These are phyloP conservation scores for Cladosporium sp. DNA, from an alignment of 2,329 filamentous ascomycete species.

Conservation along the genomic window DNA sequence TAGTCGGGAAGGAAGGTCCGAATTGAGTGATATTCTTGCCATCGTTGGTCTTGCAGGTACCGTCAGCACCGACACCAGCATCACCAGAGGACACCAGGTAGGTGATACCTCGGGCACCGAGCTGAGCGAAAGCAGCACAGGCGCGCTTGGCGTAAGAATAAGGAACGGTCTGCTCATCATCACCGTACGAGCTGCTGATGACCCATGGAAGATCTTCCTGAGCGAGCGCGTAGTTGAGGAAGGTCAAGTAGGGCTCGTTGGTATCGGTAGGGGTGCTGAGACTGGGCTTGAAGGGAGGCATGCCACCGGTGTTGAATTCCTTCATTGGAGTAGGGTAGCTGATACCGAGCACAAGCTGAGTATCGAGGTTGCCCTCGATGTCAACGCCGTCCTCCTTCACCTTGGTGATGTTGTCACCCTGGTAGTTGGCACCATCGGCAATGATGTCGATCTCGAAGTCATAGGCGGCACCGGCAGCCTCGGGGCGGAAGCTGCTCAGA, in stretches of 20 bases:
- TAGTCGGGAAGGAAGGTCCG: constrained; percentile 42
- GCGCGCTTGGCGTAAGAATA: constrained; percentile 57
- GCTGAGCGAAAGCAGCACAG: constrained; percentile 60
- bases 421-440: constrained; percentile 50
- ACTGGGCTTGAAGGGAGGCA: constrained; percentile 50
- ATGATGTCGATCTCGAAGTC: constrained; percentile 57
- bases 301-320: constrained; percentile 59
- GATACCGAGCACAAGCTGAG: constrained; percentile 57
- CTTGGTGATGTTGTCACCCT: constrained; percentile 33
- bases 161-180: constrained; percentile 62
- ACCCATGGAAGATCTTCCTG: constrained; percentile 57
- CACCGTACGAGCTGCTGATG: constrained; percentile 63
- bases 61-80: constrained; percentile 49
- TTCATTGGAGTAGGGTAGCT: constrained; percentile 52
- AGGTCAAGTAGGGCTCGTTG: constrained; percentile 67
- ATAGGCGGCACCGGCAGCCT: constrained; percentile 42
- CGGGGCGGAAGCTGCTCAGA: constrained; percentile 51
- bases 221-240: constrained; percentile 55
- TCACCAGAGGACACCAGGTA: constrained; percentile 64
- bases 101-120: constrained; percentile 63
- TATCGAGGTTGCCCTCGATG: constrained; percentile 60
- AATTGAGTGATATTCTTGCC: constrained; percentile 42
- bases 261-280: constrained; percentile 45
- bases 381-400: constrained; percentile 24
- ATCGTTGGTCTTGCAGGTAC: constrained; percentile 44